Evolutionary conservation across 2,329 filamentous ascomycete species (phyloP), one percentile per base, ranked within the genome.

Genomic region (Monosporascus sp.): DNA sequence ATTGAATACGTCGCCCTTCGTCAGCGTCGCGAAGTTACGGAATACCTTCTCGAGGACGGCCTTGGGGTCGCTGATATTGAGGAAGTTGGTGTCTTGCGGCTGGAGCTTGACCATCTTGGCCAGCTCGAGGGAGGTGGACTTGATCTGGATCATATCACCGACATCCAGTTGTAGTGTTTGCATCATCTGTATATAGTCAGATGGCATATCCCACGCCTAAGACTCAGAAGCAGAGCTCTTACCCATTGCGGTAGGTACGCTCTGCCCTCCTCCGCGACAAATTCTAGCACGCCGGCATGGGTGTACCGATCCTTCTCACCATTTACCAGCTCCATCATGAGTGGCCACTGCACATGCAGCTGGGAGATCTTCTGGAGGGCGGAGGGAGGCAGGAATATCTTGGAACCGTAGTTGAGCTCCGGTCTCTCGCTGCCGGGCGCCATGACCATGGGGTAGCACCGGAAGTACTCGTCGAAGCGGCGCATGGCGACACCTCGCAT

Each of bases 381-480:
- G 37, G 91, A 96, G 0, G 94, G 89, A n/a, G 94, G 94, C 59
- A 99, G 85, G 69, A 99, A 90, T 64, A 99, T 93, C 78, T 99
- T 99, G 73, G 93, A 95, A 62, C 94, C 94, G 69, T 94, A 92
- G 77, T 97, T 97, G 57, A 96, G 86, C 61, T 92, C 87, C 50
- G 90, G 88, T 61, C 94, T 84, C 65, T 97, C 92, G 38, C 90
- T 84, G 3, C 93, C 92, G 14, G 92, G 91, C 58, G 96, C 85
- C 92, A 99, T 97, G 64, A 87, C 86, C 65, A 97, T 83, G 44
- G 94, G 94, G 68, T 97, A 99, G 78, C 92, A 97, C 66, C 94
- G 87, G 75, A 97, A 97, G 77, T 96, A 97, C 73, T 99, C 94
- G 72, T 99, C 93, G 76, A 99, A 99, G 56, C 92, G 90, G 64